phyloP scores from a whole-genome alignment of 2,329 filamentous ascomycete genomes.

The Botryotinia convoluta region DNA sequence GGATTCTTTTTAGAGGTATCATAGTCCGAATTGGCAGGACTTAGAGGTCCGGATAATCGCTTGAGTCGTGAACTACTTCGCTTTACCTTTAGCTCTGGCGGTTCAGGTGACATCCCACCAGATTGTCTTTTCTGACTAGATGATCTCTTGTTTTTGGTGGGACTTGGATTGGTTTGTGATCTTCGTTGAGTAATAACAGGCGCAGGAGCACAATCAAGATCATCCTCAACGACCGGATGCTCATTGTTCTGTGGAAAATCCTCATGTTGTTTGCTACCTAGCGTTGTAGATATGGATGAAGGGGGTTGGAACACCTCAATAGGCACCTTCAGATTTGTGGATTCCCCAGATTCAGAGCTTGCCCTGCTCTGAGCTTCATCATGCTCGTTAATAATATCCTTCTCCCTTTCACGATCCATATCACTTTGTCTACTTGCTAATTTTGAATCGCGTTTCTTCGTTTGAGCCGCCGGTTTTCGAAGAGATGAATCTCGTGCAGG shows the following conservation, averaged over 20 bases:
- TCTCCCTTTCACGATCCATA: constrained; percentile 42
- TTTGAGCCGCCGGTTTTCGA: constrained; percentile 51
- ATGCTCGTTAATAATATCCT: constrained; percentile 25
- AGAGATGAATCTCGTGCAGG: constrained; percentile 68
- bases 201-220: constrained; percentile 66
- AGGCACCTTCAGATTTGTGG: constrained; percentile 35
- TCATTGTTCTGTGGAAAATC: constrained; percentile 28
- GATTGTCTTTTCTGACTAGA: constrained; percentile 43
- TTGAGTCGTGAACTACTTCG: constrained; percentile 58
- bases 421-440: constrained; percentile 47
- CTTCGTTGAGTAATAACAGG: constrained; percentile 64
- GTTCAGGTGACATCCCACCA: constrained; percentile 49
- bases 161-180: constrained; percentile 41
- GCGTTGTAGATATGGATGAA: constrained; percentile 28
- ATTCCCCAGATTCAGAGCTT: constrained; percentile 33
- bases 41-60: constrained; percentile 52
- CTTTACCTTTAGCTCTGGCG: constrained; percentile 47
- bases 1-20: constrained; percentile 41
- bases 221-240: constrained; percentile 25
- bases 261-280: constrained; percentile 28
- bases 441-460: constrained; percentile 53
- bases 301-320: constrained; percentile 37
- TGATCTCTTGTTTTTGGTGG: constrained; percentile 39
- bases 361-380: constrained; percentile 28
- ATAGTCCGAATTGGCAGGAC: constrained; percentile 32